phyloP scores from a whole-genome alignment of 164 flowering plant genomes.

The Nymphaea colorata region DNA sequence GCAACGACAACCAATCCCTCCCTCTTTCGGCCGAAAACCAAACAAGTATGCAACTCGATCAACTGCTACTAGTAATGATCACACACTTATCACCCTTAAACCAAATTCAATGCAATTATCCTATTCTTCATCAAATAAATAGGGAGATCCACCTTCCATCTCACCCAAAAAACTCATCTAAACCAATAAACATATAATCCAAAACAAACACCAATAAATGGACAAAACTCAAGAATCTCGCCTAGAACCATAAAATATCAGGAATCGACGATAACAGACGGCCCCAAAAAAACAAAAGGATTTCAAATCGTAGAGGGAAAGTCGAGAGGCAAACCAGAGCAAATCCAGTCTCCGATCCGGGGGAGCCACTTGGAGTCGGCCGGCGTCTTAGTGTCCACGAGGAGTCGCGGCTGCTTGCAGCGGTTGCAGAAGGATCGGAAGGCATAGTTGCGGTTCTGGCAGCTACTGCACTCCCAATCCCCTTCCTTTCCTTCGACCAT shows the following conservation, averaged over 20 bases:
- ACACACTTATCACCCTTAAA: too few species aligned
- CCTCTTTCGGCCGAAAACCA: too few species aligned
- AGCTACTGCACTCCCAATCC: conserved; percentile 89
- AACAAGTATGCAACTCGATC: too few species aligned
- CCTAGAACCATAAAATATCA: neutral
- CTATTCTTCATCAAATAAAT: too few species aligned
- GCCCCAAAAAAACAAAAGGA: neutral
- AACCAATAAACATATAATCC: neutral
- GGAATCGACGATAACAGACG: neutral
- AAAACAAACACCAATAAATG: neutral
- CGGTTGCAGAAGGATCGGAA: conserved; percentile 85
- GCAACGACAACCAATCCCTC: too few species aligned
- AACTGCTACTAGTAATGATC: too few species aligned
- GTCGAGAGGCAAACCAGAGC: conserved; percentile 38
- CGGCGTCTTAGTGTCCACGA: conserved; percentile 75
- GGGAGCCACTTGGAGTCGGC: conserved; percentile 92
- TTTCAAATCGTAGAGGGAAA: neutral
- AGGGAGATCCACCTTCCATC: neutral
- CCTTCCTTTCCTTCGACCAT: conserved; percentile 84
- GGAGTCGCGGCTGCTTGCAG: conserved; percentile 89
- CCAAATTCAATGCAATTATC: too few species aligned
- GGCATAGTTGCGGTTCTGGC: conserved; percentile 82
- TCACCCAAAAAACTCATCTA: neutral
- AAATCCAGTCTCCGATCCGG: conserved; percentile 93
- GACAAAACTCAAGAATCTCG: neutral